Percentiles rank a stretch among this genome's conserved stretches.
Evolutionary conservation across 345 rosid genomes (phyloP).

Genomic region (Murraya koenigii): DNA sequence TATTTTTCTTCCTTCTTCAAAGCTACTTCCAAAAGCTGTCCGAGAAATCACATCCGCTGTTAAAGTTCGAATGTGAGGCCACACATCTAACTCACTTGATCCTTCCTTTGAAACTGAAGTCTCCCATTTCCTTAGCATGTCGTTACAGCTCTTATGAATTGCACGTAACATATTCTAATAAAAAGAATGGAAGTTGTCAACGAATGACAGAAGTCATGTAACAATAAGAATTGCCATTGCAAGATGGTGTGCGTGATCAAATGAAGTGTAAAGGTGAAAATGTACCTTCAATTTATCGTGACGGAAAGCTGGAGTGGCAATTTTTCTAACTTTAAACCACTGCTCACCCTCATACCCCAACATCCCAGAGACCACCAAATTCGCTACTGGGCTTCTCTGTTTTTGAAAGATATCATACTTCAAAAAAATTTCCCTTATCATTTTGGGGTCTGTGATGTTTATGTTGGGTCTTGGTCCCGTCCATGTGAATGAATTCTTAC

Average conservation of each 20-base stretch:
- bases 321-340: slow-evolving; percentile 16
- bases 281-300: background rate
- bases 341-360: background rate
- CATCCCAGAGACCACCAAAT: background rate
- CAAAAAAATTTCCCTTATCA: background rate
- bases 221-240: too few relatives aligned
- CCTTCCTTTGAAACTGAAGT: background rate
- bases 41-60: slow-evolving; percentile 46
- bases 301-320: slow-evolving; percentile 5
- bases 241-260: too few relatives aligned
- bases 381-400: background rate
- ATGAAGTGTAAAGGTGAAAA: background rate
- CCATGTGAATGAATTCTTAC: slow-evolving; percentile 9
- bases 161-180: slow-evolving; percentile 31
- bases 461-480: slow-evolving; percentile 10
- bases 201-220: background rate
- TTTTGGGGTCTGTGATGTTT: slow-evolving; percentile 11
- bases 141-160: slow-evolving; percentile 18
- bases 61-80: slow-evolving; percentile 38
- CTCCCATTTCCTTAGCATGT: slow-evolving; percentile 38
- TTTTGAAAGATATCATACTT: background rate
- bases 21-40: slow-evolving; percentile 51
- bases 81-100: slow-evolving; percentile 31
- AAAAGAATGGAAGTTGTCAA: background rate
- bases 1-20: slow-evolving; percentile 39